Conservation (phyloP, 768 basidiomycete species). For the Heimioporus sp. region DNA sequence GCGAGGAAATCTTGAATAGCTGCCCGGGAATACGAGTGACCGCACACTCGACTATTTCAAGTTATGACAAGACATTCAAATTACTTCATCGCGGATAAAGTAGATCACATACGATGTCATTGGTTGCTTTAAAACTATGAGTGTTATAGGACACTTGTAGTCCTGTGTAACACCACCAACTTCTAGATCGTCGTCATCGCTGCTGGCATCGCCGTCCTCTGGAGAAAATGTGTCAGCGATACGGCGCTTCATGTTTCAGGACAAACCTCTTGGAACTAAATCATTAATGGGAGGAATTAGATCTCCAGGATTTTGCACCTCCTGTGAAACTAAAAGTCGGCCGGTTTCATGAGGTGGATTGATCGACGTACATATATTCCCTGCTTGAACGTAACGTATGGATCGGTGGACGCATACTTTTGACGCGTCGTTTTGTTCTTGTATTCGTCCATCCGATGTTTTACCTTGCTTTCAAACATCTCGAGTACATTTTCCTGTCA, state of each 20-base stretch:
- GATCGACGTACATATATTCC: slow-evolving; percentile 57
- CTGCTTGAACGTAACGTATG: slow-evolving; percentile 63
- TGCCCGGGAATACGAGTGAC: slow-evolving; percentile 77
- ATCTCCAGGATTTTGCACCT: slow-evolving; percentile 59
- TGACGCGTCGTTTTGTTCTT: slow-evolving; percentile 66
- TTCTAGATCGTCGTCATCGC: slow-evolving; percentile 86
- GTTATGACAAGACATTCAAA: neutral
- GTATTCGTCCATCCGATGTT: slow-evolving; percentile 46
- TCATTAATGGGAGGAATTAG: slow-evolving; percentile 79
- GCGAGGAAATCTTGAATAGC: slow-evolving; percentile 68
- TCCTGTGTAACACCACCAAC: slow-evolving; percentile 83
- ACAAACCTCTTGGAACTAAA: slow-evolving; percentile 64
- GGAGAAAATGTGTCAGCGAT: neutral
- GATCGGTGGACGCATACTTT: slow-evolving; percentile 65
- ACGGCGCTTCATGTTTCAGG: too few species aligned
- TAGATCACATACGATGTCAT: slow-evolving; percentile 69
- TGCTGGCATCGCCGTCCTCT: slow-evolving; percentile 83
- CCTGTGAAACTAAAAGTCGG: slow-evolving; percentile 40
- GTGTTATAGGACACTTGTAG: slow-evolving; percentile 81
- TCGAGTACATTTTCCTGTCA: slow-evolving; percentile 51
- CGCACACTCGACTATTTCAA: slow-evolving; percentile 55
- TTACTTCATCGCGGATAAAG: neutral
- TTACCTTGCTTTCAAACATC: slow-evolving; percentile 49
- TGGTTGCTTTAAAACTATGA: slow-evolving; percentile 66
- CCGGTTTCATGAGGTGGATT: neutral